Percentiles rank a stretch among this genome's conserved stretches.
Evolutionary conservation across 2,329 filamentous ascomycete species (phyloP).

Genomic region (Paraphoma sp.): DNA sequence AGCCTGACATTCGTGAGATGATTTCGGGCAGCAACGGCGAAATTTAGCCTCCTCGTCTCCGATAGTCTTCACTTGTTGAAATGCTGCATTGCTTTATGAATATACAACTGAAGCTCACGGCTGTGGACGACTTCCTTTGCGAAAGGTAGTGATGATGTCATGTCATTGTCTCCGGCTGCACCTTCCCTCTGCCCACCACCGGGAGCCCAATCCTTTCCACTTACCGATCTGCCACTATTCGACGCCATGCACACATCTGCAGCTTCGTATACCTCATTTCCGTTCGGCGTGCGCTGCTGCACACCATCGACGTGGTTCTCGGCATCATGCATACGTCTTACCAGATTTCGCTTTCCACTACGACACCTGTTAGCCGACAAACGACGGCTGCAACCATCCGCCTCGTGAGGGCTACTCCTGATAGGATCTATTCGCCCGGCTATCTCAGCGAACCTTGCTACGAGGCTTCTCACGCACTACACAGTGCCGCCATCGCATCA

Average conservation of each 20-base stretch:
- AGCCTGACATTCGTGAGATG: not conserved
- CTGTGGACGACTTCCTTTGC: not conserved
- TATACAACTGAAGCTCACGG: no score
- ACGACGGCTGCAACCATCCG: slow-evolving; percentile 3
- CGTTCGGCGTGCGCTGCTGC: not conserved
- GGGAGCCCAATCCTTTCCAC: not conserved
- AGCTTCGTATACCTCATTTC: not conserved
- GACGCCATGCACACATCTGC: not conserved
- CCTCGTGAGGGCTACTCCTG: not conserved
- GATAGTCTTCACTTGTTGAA: not conserved
- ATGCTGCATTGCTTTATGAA: no score
- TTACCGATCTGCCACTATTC: not conserved
- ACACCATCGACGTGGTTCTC: not conserved
- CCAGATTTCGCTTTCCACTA: not conserved
- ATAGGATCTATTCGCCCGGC: slow-evolving; percentile 1
- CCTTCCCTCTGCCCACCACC: not conserved
- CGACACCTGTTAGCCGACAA: not conserved
- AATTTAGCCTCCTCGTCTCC: not conserved
- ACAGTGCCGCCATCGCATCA: slow-evolving; percentile 4
- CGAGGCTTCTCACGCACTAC: slow-evolving; percentile 1
- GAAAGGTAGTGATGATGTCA: not conserved
- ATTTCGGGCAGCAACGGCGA: not conserved
- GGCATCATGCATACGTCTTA: slow-evolving; percentile 3
- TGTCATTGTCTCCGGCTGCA: not conserved
- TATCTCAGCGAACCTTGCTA: not conserved